phyloP scores from a whole-genome alignment of 176 grass and related monocot species.

The Juncus effusus region DNA sequence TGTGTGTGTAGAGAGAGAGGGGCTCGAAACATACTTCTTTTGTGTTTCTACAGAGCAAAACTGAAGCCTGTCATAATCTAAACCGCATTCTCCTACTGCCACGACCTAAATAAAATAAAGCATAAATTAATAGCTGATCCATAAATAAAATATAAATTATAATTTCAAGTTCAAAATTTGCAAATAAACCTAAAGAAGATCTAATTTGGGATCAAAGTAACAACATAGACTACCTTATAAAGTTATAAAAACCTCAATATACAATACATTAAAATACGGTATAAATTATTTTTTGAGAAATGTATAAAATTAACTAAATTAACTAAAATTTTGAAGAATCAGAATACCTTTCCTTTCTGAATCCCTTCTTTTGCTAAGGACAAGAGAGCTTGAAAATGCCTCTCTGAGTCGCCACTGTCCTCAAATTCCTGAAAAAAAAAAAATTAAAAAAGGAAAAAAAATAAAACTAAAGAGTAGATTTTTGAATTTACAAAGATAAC shows the following conservation, averaged over 20 bases:
- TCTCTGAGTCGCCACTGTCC: constrained; percentile 79
- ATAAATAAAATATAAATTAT: not conserved
- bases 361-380: constrained; percentile 67
- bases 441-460: constrained; percentile 18
- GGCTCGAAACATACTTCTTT: constrained; percentile 54
- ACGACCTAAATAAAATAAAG: constrained; percentile 52
- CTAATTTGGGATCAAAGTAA: not conserved
- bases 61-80: constrained; percentile 95
- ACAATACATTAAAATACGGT: constrained; percentile 8
- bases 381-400: constrained; percentile 69
- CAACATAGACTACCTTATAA: not conserved
- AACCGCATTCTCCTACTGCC: constrained; percentile 88
- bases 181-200: no score
- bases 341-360: constrained; percentile 74
- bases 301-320: not conserved
- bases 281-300: not conserved
- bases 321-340: not conserved
- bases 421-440: constrained; percentile 71
- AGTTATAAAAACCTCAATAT: not conserved
- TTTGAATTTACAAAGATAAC: constrained; percentile 29
- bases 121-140: no score
- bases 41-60: constrained; percentile 80
- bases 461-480: not conserved
- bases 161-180: not conserved
- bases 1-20: not conserved